Evolutionary conservation across 441 rosid species (phyloP).

Genomic region (Syzygium malaccense): DNA sequence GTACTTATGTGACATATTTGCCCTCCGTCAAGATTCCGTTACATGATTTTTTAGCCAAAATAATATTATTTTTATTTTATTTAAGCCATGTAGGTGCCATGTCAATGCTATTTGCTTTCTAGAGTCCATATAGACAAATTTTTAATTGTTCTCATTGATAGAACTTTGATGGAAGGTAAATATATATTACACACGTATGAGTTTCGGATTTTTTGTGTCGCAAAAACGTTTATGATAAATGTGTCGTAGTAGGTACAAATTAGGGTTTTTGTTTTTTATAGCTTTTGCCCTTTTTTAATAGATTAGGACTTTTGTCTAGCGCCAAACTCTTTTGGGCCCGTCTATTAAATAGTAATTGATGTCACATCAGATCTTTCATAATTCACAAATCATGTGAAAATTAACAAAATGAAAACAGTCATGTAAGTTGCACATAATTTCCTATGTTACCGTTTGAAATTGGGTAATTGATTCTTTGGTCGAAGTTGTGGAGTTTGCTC

Average conservation of each 20-base stretch:
- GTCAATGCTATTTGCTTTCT: too few relatives aligned
- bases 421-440: background rate
- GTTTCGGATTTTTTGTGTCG: too few relatives aligned
- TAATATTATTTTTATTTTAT: too few relatives aligned
- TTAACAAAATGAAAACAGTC: background rate
- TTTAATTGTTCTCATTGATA: too few relatives aligned
- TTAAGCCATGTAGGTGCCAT: too few relatives aligned
- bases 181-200: fast-evolving
- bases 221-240: too few relatives aligned
- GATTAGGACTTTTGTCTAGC: background rate
- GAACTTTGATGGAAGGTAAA: too few relatives aligned
- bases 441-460: background rate
- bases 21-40: too few relatives aligned
- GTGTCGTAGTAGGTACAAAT: too few relatives aligned
- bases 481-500: background rate
- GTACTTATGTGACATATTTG: too few relatives aligned
- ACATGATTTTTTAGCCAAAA: too few relatives aligned
- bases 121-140: fast-evolving
- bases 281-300: background rate
- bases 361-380: background rate
- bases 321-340: background rate
- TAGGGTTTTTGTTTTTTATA: too few relatives aligned
- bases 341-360: background rate
- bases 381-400: background rate
- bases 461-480: background rate